Conservation (phyloP, 176 grass and related monocot genomes). For the Urochloa ruziziensis region DNA sequence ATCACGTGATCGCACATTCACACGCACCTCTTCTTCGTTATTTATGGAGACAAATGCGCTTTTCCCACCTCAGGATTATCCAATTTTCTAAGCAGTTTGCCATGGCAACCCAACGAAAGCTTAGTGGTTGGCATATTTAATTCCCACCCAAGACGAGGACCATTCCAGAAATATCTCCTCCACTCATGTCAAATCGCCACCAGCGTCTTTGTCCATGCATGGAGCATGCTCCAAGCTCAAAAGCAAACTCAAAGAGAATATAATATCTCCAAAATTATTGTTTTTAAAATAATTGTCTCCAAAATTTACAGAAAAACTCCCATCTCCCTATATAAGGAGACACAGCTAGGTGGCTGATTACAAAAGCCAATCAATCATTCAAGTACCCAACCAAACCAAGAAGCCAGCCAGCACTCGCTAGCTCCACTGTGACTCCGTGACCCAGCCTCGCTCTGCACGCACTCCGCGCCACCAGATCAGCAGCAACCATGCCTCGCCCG, state of each 20-base stretch:
- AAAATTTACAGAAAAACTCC: too few species aligned
- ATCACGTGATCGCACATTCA: conserved; percentile 24
- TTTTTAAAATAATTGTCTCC: not conserved
- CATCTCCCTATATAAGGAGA: conserved; percentile 28
- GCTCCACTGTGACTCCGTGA: conserved; percentile 1
- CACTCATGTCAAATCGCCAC: not conserved
- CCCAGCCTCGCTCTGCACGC: not conserved
- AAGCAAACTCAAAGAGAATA: not conserved
- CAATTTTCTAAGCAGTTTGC: not conserved
- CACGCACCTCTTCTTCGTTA: not conserved
- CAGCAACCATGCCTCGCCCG: conserved; percentile 16
- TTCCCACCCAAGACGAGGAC: not conserved
- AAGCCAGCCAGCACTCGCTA: too few species aligned
- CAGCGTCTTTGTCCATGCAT: conserved; percentile 27
- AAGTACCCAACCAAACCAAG: not conserved
- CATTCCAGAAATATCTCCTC: conserved; percentile 24
- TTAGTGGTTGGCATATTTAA: not conserved
- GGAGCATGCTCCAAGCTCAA: not conserved
- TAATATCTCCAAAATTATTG: not conserved
- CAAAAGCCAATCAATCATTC: conserved; percentile 20
- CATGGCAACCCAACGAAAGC: not conserved
- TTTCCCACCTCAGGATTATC: not conserved
- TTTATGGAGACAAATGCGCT: not conserved
- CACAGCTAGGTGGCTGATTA: not conserved
- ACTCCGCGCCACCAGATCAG: not conserved